Percentiles rank a stretch among this genome's conserved stretches.
Evolutionary conservation across 441 rosid species (phyloP).

Genomic region (Populus hybrid): DNA sequence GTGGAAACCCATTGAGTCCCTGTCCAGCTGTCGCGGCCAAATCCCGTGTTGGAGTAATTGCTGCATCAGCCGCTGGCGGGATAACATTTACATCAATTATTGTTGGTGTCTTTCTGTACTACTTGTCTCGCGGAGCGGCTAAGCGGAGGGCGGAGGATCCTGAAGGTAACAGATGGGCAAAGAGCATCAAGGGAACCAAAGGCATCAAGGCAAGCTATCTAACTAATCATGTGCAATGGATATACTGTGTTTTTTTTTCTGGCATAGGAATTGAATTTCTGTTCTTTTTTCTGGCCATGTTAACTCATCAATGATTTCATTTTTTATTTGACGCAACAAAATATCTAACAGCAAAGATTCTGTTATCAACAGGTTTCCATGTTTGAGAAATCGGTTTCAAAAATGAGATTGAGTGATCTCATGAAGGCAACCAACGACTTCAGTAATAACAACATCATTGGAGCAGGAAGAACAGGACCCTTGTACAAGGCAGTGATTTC

Average conservation of each 20-base stretch:
- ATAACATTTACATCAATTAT: conserved; percentile 59
- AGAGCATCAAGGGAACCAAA: conserved; percentile 63
- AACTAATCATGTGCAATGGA: conserved; percentile 3
- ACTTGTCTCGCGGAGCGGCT: conserved; percentile 52
- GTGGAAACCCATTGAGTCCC: conserved; percentile 17
- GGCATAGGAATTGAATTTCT: not conserved
- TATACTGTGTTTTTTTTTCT: conserved; percentile 6
- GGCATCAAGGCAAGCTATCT: conserved; percentile 57
- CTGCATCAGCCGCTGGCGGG: conserved; percentile 66
- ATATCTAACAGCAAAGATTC: conserved; percentile 14
- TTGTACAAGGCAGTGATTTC: conserved; percentile 72
- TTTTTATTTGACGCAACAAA: not conserved
- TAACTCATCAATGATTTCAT: not conserved
- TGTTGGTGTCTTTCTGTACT: conserved; percentile 47
- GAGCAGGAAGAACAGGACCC: conserved; percentile 79
- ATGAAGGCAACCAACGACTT: conserved; percentile 80
- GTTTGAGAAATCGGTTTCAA: conserved; percentile 71
- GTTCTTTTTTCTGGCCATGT: not conserved
- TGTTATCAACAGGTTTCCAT: conserved; percentile 56
- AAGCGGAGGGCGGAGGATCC: conserved; percentile 76
- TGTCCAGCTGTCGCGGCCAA: not conserved
- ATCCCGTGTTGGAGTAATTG: conserved; percentile 40
- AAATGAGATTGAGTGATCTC: conserved; percentile 76
- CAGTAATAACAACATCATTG: conserved; percentile 68
- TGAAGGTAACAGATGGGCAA: conserved; percentile 88